A percentile compares a stretch with the other conserved stretches of the same genome.
phyloP scores from a whole-genome alignment of 2,329 filamentous ascomycete genomes.

The Orbilia brochopaga region DNA sequence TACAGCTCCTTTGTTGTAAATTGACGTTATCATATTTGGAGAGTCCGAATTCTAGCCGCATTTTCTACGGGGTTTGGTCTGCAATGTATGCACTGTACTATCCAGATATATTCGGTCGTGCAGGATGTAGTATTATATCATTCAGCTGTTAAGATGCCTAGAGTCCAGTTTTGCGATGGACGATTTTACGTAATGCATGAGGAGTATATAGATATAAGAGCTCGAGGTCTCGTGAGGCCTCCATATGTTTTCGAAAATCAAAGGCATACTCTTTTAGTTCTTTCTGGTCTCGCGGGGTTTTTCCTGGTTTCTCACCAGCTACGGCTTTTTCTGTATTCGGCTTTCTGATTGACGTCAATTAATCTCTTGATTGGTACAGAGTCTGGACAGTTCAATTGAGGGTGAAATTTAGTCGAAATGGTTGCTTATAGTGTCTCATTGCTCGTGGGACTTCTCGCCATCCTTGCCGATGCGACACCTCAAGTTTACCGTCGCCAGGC shows the following conservation, averaged over 20 bases:
- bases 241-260: too few relatives aligned
- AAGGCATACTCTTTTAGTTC: too few relatives aligned
- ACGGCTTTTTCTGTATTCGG: background rate
- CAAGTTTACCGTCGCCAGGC: constrained; percentile 1
- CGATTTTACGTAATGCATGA: too few relatives aligned
- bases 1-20: background rate
- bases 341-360: background rate
- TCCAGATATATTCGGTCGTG: too few relatives aligned
- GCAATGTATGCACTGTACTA: too few relatives aligned
- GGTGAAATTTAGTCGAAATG: background rate
- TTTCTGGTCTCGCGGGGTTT: background rate
- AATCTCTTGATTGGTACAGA: background rate
- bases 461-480: background rate
- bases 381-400: background rate
- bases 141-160: too few relatives aligned
- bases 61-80: too few relatives aligned
- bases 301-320: background rate
- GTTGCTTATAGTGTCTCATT: background rate
- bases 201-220: too few relatives aligned
- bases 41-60: background rate
- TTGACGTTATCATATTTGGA: background rate
- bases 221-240: too few relatives aligned
- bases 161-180: too few relatives aligned
- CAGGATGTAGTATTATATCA: too few relatives aligned
- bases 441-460: constrained; percentile 2